Evolutionary conservation across 2,329 filamentous ascomycete genomes (phyloP).

Genomic region (Fusarium acutatum): DNA sequence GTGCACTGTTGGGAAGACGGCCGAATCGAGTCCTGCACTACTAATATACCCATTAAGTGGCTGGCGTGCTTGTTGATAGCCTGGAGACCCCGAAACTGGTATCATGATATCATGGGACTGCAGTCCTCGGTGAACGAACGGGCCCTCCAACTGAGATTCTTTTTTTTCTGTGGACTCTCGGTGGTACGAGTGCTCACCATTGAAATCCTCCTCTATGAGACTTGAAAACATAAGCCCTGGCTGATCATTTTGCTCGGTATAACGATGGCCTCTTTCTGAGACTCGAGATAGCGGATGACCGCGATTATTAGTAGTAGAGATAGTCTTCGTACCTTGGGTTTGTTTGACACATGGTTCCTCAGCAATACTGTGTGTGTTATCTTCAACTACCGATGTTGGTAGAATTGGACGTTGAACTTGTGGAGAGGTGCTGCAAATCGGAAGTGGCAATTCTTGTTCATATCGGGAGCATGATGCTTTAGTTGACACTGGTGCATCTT

Average conservation of each 20-base stretch:
- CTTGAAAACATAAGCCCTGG: neutral
- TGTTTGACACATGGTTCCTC: neutral
- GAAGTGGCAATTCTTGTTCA: neutral
- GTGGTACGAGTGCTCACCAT: neutral
- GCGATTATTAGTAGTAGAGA: neutral
- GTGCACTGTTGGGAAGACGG: neutral
- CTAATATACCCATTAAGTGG: neutral
- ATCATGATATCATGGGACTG: neutral
- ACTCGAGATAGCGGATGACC: neutral
- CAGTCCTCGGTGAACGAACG: neutral
- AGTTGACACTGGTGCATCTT: neutral
- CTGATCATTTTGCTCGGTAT: neutral
- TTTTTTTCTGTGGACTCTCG: neutral
- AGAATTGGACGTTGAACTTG: neutral
- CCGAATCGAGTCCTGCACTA: neutral
- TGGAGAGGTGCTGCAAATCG: neutral
- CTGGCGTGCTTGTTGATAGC: neutral
- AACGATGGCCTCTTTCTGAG: conserved; percentile 1
- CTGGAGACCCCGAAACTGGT: neutral
- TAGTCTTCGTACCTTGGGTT: neutral
- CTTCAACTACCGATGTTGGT: neutral
- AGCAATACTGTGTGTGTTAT: neutral
- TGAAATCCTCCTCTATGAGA: neutral
- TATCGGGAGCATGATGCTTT: neutral
- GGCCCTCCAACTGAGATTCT: neutral